These are phyloP conservation scores for Mucor saturninus DNA, from an alignment of 371 early-diverging fungal genomes.

Conservation along the genomic window DNA sequence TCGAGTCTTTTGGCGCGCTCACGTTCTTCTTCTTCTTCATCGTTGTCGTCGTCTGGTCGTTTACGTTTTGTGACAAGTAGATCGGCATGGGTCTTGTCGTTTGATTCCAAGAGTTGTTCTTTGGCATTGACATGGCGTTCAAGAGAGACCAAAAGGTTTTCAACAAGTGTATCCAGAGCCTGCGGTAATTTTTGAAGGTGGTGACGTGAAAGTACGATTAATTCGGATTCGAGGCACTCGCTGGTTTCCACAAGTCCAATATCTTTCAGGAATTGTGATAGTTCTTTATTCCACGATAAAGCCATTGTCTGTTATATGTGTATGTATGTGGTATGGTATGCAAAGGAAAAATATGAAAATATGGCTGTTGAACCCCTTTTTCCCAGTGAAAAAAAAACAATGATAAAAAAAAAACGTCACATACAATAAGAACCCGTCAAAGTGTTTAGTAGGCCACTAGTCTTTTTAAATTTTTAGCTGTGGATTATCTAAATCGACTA, in stretches of 20 bases:
- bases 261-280: conserved; percentile 36
- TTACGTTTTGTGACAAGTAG: conserved; percentile 32
- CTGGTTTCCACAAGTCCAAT: conserved; percentile 50
- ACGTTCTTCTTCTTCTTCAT: conserved; percentile 28
- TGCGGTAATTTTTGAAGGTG: conserved; percentile 37
- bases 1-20: conserved; percentile 40
- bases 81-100: conserved; percentile 17
- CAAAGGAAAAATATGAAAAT: not conserved
- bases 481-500: too few species aligned
- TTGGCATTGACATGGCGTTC: conserved; percentile 44
- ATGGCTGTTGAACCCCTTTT: too few species aligned
- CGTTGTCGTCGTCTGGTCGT: not conserved
- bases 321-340: not conserved
- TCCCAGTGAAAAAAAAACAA: too few species aligned
- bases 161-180: conserved; percentile 41
- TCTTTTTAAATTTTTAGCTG: too few species aligned
- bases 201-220: conserved; percentile 39
- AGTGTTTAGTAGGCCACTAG: too few species aligned
- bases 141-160: conserved; percentile 37
- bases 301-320: not conserved
- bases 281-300: conserved; percentile 38
- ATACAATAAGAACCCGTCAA: too few species aligned
- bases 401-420: too few species aligned
- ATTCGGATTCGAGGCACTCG: conserved; percentile 45
- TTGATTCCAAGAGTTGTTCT: conserved; percentile 25